Evolutionary conservation across 495 filamentous ascomycete species (phyloP), one percentile per base, ranked within the genome.

Genomic region (Elasticomyces elasticus): DNA sequence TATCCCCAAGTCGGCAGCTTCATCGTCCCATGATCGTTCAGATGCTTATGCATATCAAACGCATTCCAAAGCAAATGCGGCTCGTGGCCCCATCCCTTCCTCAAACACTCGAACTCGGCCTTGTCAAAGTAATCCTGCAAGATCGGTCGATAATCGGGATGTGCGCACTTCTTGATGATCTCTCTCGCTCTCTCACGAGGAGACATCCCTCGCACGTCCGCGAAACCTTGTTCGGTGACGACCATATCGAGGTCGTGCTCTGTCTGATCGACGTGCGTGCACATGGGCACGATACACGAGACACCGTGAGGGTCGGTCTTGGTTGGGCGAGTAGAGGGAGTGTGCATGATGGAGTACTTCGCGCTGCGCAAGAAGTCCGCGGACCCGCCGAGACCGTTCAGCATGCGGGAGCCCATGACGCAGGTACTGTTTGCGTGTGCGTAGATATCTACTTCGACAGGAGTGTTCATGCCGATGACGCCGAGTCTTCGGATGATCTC

Each of bases 281-380:
- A 87, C 85, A 94, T 89, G 44, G 89, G 87, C 28, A 95, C 87
- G 60, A 95, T 91, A 72, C 87, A 92, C 64, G 75, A 81, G 46
- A 95, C 79, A 62, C 89, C 89, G 50, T 81, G 80, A 15, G 87
- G 86, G 64, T 95, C 89, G 11, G 77, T 81, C 79, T 91, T 94
- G 63, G 75, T 78, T 7, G 89, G 89, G 9, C 89, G 78, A 0
- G 85, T 82, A 35, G 76, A 81, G 5, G 89, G 89, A 1, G 88
- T 92, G 74, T 95, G 89, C 89, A 95, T 95, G 74, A 95, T 94
- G 65, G 76, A 81, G 76, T 91, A 90, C 70, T 94, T 94, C 56
- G 85, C 69, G 62, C 70, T 82, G 43, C 89, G 81, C 50, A 94
- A 74, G 79, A 95, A 94, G 66, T 95, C 89, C 40, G 89, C 88